Evolutionary conservation across 2,329 filamentous ascomycete species (phyloP).

Genomic region (Coniochaeta sp.): DNA sequence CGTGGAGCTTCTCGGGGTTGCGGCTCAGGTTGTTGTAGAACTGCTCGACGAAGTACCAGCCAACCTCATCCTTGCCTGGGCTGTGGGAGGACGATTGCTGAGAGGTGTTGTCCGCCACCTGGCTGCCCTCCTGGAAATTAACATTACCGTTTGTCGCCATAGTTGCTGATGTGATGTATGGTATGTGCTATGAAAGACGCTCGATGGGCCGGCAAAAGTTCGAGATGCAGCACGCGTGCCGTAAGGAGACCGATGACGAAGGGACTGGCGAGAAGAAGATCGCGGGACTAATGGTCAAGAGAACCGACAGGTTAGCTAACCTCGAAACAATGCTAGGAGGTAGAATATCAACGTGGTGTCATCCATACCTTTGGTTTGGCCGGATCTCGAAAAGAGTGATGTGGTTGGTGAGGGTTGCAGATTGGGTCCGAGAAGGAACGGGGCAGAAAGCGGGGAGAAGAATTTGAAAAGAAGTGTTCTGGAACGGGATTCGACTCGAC

Average conservation of each 20-base stretch:
- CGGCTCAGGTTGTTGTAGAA: slow-evolving; percentile 98
- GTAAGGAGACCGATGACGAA: neutral
- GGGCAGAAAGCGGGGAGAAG: neutral
- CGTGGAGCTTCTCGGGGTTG: slow-evolving; percentile 84
- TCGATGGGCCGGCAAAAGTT: neutral
- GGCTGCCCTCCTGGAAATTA: slow-evolving; percentile 35
- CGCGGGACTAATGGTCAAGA: neutral
- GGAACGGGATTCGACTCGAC: neutral
- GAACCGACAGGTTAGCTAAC: neutral
- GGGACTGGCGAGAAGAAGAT: neutral
- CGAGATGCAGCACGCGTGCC: neutral
- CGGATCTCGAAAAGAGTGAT: neutral
- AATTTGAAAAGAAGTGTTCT: neutral
- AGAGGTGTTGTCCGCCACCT: slow-evolving; percentile 30
- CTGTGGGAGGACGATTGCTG: too few relatives aligned
- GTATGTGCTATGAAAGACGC: neutral
- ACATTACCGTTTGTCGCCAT: slow-evolving; percentile 55
- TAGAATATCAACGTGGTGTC: too few relatives aligned
- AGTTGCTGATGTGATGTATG: slow-evolving; percentile 14
- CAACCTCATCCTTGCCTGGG: slow-evolving; percentile 92
- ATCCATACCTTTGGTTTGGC: neutral
- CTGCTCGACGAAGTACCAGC: slow-evolving; percentile 99
- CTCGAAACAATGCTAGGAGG: neutral
- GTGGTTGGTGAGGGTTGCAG: neutral
- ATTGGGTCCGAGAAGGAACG: neutral